A percentile compares a stretch with the other conserved stretches of the same genome.
Evolutionary conservation across 2,329 filamentous ascomycete species (phyloP).

Genomic region (Trichoderma brevicompactum): DNA sequence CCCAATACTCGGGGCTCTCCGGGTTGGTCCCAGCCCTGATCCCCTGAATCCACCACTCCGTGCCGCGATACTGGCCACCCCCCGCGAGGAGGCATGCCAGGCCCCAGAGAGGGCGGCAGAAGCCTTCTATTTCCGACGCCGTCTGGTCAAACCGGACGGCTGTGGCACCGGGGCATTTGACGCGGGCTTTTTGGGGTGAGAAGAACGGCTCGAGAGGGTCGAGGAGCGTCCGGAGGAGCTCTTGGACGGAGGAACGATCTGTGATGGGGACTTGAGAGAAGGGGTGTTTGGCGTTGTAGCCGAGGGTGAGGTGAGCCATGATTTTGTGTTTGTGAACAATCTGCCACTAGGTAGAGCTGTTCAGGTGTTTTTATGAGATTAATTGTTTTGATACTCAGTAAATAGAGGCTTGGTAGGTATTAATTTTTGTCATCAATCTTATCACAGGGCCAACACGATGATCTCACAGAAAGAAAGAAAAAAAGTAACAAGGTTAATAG

Average conservation of each 20-base stretch:
- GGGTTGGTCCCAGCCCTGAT: slow-evolving; percentile 74
- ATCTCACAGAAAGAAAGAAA: neutral
- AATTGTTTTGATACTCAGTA: neutral
- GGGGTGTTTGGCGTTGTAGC: slow-evolving; percentile 58
- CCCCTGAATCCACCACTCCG: slow-evolving; percentile 64
- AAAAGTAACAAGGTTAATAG: neutral
- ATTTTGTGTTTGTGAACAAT: neutral
- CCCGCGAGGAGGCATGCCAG: slow-evolving; percentile 72
- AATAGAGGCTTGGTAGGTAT: neutral
- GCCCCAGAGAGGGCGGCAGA: slow-evolving; percentile 76
- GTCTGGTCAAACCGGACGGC: slow-evolving; percentile 78
- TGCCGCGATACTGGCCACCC: slow-evolving; percentile 65
- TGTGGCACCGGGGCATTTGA: slow-evolving; percentile 65
- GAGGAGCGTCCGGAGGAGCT: slow-evolving; percentile 65
- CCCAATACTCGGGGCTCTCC: slow-evolving; percentile 73
- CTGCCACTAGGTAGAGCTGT: neutral
- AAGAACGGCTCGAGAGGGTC: slow-evolving; percentile 74
- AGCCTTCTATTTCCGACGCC: slow-evolving; percentile 77
- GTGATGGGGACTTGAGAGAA: slow-evolving; percentile 57
- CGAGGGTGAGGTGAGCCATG: slow-evolving; percentile 44
- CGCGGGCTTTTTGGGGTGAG: slow-evolving; percentile 42
- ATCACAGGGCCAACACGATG: neutral
- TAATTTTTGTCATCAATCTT: neutral
- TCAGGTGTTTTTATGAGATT: neutral
- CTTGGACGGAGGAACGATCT: slow-evolving; percentile 52